Percentiles rank a stretch among this genome's conserved stretches.
These are phyloP conservation scores for Carex pumila DNA, from an alignment of 176 grass and related monocot species.

Conservation along the genomic window DNA sequence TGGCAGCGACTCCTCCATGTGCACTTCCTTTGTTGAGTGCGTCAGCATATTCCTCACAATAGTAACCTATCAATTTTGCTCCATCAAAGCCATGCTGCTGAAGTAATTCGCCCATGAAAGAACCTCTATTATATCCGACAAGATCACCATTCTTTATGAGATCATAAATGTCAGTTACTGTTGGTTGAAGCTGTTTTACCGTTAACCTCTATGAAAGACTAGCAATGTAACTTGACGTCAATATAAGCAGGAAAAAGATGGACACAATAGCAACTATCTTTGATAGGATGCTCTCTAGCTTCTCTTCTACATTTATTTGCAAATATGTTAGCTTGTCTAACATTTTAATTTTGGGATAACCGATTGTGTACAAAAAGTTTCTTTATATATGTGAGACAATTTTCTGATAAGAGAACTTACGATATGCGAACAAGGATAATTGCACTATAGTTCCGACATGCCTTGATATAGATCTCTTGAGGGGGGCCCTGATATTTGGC, in stretches of 20 bases:
- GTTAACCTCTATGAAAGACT: conserved; percentile 46
- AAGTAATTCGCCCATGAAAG: conserved; percentile 28
- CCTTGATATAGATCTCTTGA: not conserved
- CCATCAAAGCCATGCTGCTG: conserved; percentile 29
- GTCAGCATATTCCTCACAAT: conserved; percentile 16
- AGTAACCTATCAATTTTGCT: conserved; percentile 29
- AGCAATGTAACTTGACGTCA: conserved; percentile 58
- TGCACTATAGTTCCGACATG: not conserved
- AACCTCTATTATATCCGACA: conserved; percentile 30
- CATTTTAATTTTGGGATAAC: no score
- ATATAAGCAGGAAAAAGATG: conserved; percentile 31
- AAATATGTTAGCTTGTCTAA: no score
- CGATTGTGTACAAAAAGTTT: not conserved
- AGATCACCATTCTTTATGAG: conserved; percentile 30
- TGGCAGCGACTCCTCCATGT: conserved; percentile 44
- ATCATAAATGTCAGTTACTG: conserved; percentile 31
- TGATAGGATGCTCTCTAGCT: conserved; percentile 31
- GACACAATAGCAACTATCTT: conserved; percentile 22
- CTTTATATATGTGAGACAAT: not conserved
- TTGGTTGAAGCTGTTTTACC: conserved; percentile 40
- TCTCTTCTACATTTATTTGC: conserved; percentile 30
- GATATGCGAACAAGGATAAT: not conserved
- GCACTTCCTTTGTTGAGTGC: conserved; percentile 46
- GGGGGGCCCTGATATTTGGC: not conserved
- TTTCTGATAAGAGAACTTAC: not conserved